Base-by-base conservation (phyloP, 1,139 yeast genomes). In the Taphrina sp. region DNA sequence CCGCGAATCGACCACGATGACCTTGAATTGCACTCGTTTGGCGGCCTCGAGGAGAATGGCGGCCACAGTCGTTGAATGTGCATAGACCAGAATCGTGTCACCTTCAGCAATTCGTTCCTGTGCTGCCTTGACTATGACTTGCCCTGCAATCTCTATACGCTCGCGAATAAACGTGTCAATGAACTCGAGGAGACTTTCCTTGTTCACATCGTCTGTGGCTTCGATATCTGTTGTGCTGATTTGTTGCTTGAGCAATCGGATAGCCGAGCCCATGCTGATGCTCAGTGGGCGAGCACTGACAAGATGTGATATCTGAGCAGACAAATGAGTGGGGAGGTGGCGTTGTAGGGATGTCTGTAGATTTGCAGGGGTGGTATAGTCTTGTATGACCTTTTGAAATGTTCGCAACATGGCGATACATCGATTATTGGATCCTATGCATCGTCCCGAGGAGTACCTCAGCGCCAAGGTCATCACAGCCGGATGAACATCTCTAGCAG, bases 201-300 rank as follows among this genome's bases (percentile, higher is more conserved):
- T 90, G 38, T 96, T 95, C 42, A 78, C 81, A 16, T 73, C 74
- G 61, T 90, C 97, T 14, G 81, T 74, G 26, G 81, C 74, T 62
- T 85, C 95, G 58, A 85, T 80, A 51, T 86, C 79, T 42, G 71
- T 63, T 56, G 80, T 78, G 0, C 96, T 83, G 58, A 94, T 92
- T 67, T 87, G 94, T 71, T 90, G 97, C 68, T 94, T 94, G 62
- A 94, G 76, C 95, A 96, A 89, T 64, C 98, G 80, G 62, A 94
- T 94, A 2, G 97, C 94, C 71, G 90, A 92, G 53, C 99, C 98
- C 98, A 94, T 94, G 0, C 95, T 80, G 7, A 90, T 86, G 58
- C 95, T 82, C 57, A 94, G 75, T 0, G 97, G 97, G 61, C 99
- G 80, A 1, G 96, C 92, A 8, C 90, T 81, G 65, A 88, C 92